Conservation (phyloP, 441 rosid genomes). For the Aquilaria agallochum region DNA sequence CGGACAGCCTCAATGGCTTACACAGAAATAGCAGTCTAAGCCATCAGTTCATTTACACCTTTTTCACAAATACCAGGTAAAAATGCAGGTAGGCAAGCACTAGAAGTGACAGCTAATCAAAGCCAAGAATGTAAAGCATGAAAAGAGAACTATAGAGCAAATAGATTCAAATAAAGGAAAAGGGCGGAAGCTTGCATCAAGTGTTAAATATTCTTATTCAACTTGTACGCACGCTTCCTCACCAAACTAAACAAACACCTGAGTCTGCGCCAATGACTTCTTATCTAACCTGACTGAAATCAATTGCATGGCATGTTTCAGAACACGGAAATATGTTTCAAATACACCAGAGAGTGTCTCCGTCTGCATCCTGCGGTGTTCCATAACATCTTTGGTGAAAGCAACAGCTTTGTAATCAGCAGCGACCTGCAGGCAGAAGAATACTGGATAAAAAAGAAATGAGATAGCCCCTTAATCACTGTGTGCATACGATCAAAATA, state of each 20-base stretch:
- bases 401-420: constrained; percentile 80
- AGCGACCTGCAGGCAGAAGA: constrained; percentile 47
- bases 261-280: neutral
- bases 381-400: constrained; percentile 53
- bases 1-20: no score
- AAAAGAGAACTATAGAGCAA: neutral
- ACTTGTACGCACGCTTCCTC: no score
- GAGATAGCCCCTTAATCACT: neutral
- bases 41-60: no score
- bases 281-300: constrained; percentile 46
- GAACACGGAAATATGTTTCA: constrained; percentile 84
- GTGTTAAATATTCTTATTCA: no score
- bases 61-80: no score
- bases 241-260: no score
- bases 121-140: no score
- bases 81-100: no score
- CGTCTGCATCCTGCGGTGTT: constrained; percentile 71
- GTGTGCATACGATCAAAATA: constrained; percentile 12
- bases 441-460: constrained; percentile 6
- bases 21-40: no score
- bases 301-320: constrained; percentile 64
- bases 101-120: no score
- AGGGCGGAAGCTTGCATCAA: neutral
- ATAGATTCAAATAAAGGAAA: neutral
- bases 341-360: constrained; percentile 86